These are phyloP conservation scores for Hippophae tibetana DNA, from an alignment of 306 rosid genomes.

Conservation along the genomic window DNA sequence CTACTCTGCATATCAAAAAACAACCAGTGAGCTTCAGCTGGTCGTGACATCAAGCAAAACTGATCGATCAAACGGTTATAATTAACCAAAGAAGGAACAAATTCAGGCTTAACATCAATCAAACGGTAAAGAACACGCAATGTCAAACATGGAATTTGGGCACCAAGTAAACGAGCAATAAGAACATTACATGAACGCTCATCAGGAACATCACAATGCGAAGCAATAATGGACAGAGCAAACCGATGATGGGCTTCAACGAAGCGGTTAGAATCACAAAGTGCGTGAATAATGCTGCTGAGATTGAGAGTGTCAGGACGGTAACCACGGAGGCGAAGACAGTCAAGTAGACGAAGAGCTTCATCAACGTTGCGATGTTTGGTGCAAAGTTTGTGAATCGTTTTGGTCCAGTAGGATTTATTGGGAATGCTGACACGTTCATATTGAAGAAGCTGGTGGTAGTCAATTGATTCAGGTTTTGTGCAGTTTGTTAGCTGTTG, in stretches of 20 bases:
- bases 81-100: slow-evolving; percentile 57
- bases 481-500: neutral
- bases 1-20: slow-evolving; percentile 53
- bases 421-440: slow-evolving; percentile 25
- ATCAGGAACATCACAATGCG: slow-evolving; percentile 44
- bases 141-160: slow-evolving; percentile 38
- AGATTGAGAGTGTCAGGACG: slow-evolving; percentile 36
- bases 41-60: slow-evolving; percentile 42
- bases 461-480: neutral
- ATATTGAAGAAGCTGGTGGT: neutral
- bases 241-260: slow-evolving; percentile 58
- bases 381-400: slow-evolving; percentile 36
- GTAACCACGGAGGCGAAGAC: slow-evolving; percentile 41
- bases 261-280: slow-evolving; percentile 62
- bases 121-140: slow-evolving; percentile 32
- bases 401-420: slow-evolving; percentile 37
- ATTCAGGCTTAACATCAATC: slow-evolving; percentile 38
- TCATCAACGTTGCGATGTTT: slow-evolving; percentile 31
- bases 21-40: slow-evolving; percentile 49
- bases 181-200: slow-evolving; percentile 76
- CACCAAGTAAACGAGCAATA: slow-evolving; percentile 53
- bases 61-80: slow-evolving; percentile 79
- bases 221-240: slow-evolving; percentile 31
- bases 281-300: slow-evolving; percentile 46
- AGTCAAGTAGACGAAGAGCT: slow-evolving; percentile 39